phyloP scores from a whole-genome alignment of 805 yeast species.

The Saccharomyces kudriavzevii region DNA sequence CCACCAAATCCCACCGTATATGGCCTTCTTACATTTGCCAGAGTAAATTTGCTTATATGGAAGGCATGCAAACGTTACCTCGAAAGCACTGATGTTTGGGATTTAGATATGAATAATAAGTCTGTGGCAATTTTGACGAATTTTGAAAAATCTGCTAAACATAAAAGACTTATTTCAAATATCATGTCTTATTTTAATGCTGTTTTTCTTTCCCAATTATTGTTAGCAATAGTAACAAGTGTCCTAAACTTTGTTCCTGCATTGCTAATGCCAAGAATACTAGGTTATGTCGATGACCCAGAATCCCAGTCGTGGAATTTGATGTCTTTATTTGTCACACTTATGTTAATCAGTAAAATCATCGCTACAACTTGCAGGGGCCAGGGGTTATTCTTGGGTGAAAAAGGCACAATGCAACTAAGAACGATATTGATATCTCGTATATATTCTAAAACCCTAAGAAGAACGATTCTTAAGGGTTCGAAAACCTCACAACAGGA shows the following conservation, averaged over 20 bases:
- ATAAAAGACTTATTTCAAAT: background rate
- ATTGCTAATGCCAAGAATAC: background rate
- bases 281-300: background rate
- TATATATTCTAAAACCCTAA: conserved; percentile 1
- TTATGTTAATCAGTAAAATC: background rate
- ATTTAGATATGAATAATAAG: background rate
- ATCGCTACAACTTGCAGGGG: background rate
- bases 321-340: background rate
- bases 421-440: background rate
- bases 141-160: background rate
- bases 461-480: background rate
- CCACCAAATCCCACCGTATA: background rate
- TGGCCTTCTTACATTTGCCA: background rate
- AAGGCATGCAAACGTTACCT: background rate
- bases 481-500: background rate
- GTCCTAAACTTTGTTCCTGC: background rate
- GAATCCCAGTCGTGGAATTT: conserved; percentile 1
- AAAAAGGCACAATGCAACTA: conserved; percentile 1
- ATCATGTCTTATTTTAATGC: too few species aligned
- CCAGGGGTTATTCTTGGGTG: conserved; percentile 1
- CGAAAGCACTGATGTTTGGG: background rate
- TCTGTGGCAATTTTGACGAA: background rate
- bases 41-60: background rate
- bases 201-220: background rate
- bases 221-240: background rate